These are phyloP conservation scores for Hippophae gyantsensis DNA, from an alignment of 306 rosid species.

Conservation along the genomic window DNA sequence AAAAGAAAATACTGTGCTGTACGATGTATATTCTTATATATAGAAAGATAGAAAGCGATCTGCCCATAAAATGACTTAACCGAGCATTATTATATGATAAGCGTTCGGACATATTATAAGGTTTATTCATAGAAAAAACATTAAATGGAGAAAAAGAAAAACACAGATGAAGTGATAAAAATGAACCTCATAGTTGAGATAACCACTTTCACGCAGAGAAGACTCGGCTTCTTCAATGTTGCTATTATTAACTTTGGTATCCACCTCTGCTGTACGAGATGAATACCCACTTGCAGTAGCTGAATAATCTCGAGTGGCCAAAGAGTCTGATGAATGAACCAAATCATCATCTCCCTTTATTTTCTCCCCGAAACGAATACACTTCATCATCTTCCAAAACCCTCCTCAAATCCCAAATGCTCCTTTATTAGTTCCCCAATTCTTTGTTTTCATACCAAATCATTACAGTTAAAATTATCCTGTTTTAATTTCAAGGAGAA, in stretches of 20 bases:
- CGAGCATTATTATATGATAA: not conserved
- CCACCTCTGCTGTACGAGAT: conserved; percentile 63
- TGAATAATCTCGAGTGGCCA: conserved; percentile 88
- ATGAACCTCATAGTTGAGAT: conserved; percentile 76
- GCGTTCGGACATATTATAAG: not conserved
- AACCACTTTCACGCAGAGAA: conserved; percentile 90
- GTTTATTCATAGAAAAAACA: not conserved
- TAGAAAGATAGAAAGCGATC: too few species aligned
- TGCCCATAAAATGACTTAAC: too few species aligned
- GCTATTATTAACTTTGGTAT: conserved; percentile 54
- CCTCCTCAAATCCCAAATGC: conserved; percentile 26
- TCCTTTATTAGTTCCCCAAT: conserved; percentile 36
- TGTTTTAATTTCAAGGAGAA: conserved; percentile 21
- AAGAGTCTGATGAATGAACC: conserved; percentile 65
- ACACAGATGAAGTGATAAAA: not conserved
- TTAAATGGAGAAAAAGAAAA: conserved; percentile 8
- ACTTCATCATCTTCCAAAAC: conserved; percentile 58
- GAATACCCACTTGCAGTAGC: conserved; percentile 89
- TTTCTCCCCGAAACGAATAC: conserved; percentile 65
- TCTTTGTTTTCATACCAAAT: conserved; percentile 48
- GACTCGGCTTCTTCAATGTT: conserved; percentile 94
- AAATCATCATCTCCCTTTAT: conserved; percentile 39
- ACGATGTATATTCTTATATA: too few species aligned
- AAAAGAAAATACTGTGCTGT: too few species aligned
- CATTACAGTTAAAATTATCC: conserved; percentile 36